A percentile compares a stretch with the other conserved stretches of the same genome.
phyloP scores from a whole-genome alignment of 139 green algal species.

The Chlamydomonas applanata region DNA sequence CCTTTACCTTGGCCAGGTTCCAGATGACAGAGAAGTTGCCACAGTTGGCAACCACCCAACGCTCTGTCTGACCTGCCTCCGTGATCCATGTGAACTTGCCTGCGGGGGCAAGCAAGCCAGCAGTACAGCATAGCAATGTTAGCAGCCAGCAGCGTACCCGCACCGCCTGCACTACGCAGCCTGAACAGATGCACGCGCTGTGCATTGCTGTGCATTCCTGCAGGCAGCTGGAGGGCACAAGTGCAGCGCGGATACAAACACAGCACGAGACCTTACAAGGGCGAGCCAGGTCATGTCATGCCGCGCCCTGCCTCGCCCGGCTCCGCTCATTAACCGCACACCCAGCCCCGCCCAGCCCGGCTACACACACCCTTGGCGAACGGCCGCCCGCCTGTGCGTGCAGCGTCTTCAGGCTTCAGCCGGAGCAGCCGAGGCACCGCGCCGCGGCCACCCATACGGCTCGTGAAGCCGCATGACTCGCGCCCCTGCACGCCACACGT shows the following conservation, averaged over 20 bases:
- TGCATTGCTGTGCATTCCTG: no score
- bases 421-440: conserved; percentile 82
- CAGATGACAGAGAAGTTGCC: conserved; percentile 81
- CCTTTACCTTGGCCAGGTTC: conserved; percentile 70
- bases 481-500: conserved; percentile 8
- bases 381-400: conserved; percentile 8
- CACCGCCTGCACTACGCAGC: no score
- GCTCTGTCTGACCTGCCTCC: conserved; percentile 72
- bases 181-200: no score
- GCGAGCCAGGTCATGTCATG: no score
- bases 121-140: not conserved
- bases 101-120: not conserved
- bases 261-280: no score
- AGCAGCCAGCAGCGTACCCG: no score
- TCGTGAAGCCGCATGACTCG: conserved; percentile 68
- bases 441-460: conserved; percentile 58
- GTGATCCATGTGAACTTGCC: conserved; percentile 77
- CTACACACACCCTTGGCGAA: conserved; percentile 14
- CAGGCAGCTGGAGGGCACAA: no score
- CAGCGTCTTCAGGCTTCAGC: conserved; percentile 75
- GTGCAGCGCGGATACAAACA: no score
- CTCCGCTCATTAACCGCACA: no score
- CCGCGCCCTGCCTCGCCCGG: no score
- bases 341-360: no score
- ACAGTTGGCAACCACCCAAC: conserved; percentile 81